These are phyloP conservation scores for Penicillium nordicum DNA, from an alignment of 2,329 filamentous ascomycete genomes.

Conservation along the genomic window DNA sequence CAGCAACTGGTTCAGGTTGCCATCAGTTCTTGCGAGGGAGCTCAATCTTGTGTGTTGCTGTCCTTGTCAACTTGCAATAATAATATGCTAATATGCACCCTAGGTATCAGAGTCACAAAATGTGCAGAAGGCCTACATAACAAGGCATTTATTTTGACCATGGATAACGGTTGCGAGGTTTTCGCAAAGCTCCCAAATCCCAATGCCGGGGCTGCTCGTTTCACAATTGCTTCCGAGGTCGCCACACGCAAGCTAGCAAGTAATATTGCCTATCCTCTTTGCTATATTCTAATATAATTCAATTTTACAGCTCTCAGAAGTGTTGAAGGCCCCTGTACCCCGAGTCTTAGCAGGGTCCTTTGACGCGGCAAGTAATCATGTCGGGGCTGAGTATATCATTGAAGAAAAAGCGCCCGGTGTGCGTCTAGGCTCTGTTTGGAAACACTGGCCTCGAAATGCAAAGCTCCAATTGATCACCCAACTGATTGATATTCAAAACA, in stretches of 20 bases:
- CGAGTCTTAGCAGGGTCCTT: slow-evolving; percentile 20
- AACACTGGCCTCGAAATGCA: slow-evolving; percentile 23
- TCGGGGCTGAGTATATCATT: slow-evolving; percentile 28
- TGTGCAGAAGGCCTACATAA: slow-evolving; percentile 11
- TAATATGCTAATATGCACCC: too few relatives aligned
- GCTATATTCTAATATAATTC: slow-evolving; percentile 3
- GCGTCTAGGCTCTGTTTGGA: slow-evolving; percentile 29
- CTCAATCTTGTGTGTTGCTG: too few relatives aligned
- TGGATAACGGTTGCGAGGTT: slow-evolving; percentile 30
- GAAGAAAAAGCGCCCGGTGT: slow-evolving; percentile 30
- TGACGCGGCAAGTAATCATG: slow-evolving; percentile 14
- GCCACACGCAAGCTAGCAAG: slow-evolving; percentile 27
- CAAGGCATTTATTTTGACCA: slow-evolving; percentile 37
- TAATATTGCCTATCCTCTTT: not conserved
- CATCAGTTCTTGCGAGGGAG: too few relatives aligned
- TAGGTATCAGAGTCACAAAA: too few relatives aligned
- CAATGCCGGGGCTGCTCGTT: slow-evolving; percentile 25
- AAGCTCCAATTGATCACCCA: slow-evolving; percentile 26
- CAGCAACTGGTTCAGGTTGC: too few relatives aligned
- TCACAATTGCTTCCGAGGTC: slow-evolving; percentile 25
- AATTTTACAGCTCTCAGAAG: slow-evolving; percentile 19
- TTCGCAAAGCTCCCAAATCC: slow-evolving; percentile 30
- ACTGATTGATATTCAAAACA: slow-evolving; percentile 29
- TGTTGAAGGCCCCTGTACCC: slow-evolving; percentile 18
- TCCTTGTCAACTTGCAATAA: too few relatives aligned